These are phyloP conservation scores for Trifolium subterraneum DNA, from an alignment of 306 rosid genomes.

Conservation along the genomic window DNA sequence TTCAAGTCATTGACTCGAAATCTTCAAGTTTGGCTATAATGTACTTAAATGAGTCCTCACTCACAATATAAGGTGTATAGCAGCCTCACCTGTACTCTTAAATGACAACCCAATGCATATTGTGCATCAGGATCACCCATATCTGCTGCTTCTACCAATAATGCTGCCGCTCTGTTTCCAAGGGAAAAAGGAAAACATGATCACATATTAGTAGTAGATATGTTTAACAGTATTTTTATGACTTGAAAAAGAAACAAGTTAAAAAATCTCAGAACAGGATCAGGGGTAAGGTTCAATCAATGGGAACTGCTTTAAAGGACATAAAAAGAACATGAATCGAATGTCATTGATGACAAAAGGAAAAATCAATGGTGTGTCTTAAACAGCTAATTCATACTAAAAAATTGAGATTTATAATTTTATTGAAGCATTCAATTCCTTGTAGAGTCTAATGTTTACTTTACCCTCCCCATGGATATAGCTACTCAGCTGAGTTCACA, in stretches of 20 bases:
- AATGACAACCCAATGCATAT: conserved; percentile 79
- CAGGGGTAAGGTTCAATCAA: neutral
- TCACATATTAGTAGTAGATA: neutral
- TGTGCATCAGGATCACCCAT: conserved; percentile 94
- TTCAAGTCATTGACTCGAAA: neutral
- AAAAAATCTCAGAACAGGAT: conserved; percentile 1
- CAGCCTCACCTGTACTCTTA: conserved; percentile 77
- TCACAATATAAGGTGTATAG: conserved; percentile 19
- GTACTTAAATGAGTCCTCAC: conserved; percentile 31
- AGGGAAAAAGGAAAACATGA: conserved; percentile 18
- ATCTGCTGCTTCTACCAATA: conserved; percentile 91
- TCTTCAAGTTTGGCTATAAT: too few relatives aligned
- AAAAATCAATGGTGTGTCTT: neutral
- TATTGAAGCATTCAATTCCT: conserved; percentile 9
- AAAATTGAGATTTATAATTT: conserved; percentile 7
- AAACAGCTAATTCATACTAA: neutral
- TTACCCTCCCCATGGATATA: too few relatives aligned
- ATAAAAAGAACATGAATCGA: neutral
- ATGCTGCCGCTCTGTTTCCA: conserved; percentile 78
- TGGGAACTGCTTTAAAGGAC: neutral
- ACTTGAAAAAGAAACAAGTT: conserved; percentile 3
- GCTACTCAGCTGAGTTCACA: too few relatives aligned
- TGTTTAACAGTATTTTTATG: neutral
- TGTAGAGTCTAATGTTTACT: neutral
- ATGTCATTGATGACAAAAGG: conserved; percentile 4